Evolutionary conservation across 2,329 filamentous ascomycete species (phyloP).

Genomic region (Dothideomycetes sp.): DNA sequence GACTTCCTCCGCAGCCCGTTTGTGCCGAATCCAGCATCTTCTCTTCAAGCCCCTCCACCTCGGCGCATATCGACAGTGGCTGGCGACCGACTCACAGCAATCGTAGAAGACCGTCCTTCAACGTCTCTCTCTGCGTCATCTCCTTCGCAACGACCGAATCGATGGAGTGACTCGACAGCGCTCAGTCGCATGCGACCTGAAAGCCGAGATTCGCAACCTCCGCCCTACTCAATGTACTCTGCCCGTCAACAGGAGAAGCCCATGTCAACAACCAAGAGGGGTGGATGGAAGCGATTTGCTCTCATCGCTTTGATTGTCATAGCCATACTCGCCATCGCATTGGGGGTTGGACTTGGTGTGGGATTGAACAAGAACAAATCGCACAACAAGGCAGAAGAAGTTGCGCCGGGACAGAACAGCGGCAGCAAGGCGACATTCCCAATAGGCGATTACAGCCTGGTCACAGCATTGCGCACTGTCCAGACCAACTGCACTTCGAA

Average conservation of each 20-base stretch:
- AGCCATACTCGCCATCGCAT: conserved; percentile 27
- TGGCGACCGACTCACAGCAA: conserved; percentile 33
- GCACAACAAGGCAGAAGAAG: not conserved
- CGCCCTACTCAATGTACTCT: conserved; percentile 11
- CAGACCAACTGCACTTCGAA: conserved; percentile 50
- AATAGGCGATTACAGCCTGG: conserved; percentile 52
- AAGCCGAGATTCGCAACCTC: conserved; percentile 13
- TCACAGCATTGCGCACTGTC: conserved; percentile 47
- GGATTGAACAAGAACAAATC: conserved; percentile 25
- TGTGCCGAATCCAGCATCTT: conserved; percentile 6
- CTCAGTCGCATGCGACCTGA: conserved; percentile 1
- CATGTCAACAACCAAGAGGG: conserved; percentile 17
- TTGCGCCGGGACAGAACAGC: not conserved
- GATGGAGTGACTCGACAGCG: conserved; percentile 8
- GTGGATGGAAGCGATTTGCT: conserved; percentile 30
- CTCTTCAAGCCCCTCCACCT: conserved; percentile 20
- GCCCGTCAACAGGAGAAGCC: conserved; percentile 3
- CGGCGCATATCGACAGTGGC: conserved; percentile 36
- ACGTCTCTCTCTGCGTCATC: conserved; percentile 1
- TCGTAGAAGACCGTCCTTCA: conserved; percentile 26
- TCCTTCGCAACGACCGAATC: not conserved
- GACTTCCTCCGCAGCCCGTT: conserved; percentile 12
- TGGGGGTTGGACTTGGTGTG: conserved; percentile 27
- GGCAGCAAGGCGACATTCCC: conserved; percentile 41
- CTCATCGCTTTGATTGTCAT: conserved; percentile 29